Conservation (phyloP, 345 rosid species). For the Brassica juncea region DNA sequence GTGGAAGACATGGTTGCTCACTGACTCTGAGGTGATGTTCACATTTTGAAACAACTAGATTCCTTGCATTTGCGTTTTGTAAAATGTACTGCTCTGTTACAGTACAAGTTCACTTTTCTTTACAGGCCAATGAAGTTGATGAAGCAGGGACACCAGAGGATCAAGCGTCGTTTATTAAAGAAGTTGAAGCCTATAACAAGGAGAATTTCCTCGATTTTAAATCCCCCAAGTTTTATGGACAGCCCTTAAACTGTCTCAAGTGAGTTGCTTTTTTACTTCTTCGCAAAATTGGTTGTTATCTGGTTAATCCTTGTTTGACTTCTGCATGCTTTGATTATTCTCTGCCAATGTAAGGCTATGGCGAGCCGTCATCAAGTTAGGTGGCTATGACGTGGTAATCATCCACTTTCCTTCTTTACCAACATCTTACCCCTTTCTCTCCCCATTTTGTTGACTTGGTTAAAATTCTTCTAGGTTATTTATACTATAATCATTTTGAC, state of each 20-base stretch:
- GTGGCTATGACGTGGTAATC: slow-evolving; percentile 93
- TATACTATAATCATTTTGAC: not conserved
- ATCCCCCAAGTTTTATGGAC: slow-evolving; percentile 92
- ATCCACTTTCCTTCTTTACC: slow-evolving; percentile 14
- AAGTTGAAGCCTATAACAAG: slow-evolving; percentile 69
- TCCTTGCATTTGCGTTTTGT: too few relatives aligned
- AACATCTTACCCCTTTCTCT: not conserved
- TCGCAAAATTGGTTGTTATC: too few relatives aligned
- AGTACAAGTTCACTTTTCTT: not conserved
- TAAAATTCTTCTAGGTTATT: slow-evolving; percentile 1
- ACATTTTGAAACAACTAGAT: too few relatives aligned
- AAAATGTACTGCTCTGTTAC: too few relatives aligned
- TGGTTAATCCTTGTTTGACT: slow-evolving; percentile 20
- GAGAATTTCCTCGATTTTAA: slow-evolving; percentile 69
- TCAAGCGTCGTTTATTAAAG: slow-evolving; percentile 71
- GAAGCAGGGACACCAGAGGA: slow-evolving; percentile 73
- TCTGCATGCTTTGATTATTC: slow-evolving; percentile 9
- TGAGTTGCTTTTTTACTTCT: too few relatives aligned
- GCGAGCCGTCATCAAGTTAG: slow-evolving; percentile 84
- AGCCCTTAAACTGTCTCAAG: slow-evolving; percentile 87
- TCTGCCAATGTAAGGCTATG: slow-evolving; percentile 59
- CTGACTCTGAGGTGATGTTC: slow-evolving; percentile 57
- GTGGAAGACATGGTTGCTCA: slow-evolving; percentile 64
- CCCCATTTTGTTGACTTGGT: not conserved
- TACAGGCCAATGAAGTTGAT: slow-evolving; percentile 62